phyloP scores from a whole-genome alignment of 257 asterid genomes.

The Solanum paucissectum region DNA sequence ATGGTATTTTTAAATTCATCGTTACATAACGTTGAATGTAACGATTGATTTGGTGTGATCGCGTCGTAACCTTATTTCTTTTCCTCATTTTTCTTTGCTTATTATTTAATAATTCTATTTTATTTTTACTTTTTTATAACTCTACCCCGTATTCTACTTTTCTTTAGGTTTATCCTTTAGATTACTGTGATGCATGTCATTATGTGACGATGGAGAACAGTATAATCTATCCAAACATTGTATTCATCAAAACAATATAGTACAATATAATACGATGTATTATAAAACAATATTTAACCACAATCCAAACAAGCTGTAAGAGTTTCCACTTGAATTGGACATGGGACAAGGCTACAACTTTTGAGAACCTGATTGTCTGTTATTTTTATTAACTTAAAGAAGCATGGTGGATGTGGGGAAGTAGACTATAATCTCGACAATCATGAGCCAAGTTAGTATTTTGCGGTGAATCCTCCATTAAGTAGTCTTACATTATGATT shows the following conservation, averaged over 20 bases:
- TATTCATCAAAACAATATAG: neutral
- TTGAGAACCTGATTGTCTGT: neutral
- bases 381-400: neutral
- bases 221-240: neutral
- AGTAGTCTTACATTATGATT: neutral
- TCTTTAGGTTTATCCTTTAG: neutral
- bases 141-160: neutral
- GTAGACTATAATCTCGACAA: neutral
- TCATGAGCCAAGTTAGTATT: neutral
- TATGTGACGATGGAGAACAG: neutral
- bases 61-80: neutral
- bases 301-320: neutral
- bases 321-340: neutral
- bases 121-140: neutral
- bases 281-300: neutral
- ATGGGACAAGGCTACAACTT: neutral
- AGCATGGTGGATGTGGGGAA: neutral
- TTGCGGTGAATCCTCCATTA: neutral
- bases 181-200: neutral
- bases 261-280: neutral
- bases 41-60: neutral
- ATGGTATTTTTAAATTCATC: too few relatives aligned
- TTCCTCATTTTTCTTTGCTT: neutral
- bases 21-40: neutral
- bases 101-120: too few relatives aligned